A percentile compares a stretch with the other conserved stretches of the same genome.
These are phyloP conservation scores for Kodamaea leandrae DNA, from an alignment of 805 yeast species.

Conservation along the genomic window DNA sequence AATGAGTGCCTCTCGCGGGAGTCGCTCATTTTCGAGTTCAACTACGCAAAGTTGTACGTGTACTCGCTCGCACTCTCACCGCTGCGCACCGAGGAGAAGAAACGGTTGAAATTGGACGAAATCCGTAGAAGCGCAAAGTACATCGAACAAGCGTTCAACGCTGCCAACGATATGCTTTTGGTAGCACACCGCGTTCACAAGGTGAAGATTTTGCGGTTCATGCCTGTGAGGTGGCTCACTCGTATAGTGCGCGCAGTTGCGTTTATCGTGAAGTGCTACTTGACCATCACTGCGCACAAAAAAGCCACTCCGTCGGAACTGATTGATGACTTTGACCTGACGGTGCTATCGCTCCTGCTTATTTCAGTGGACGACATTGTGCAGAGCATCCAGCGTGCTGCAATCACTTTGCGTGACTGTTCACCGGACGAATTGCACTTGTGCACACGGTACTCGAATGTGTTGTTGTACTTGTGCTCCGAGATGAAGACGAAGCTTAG, in stretches of 20 bases:
- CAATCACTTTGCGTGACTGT: constrained; percentile 72
- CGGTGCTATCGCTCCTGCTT: constrained; percentile 56
- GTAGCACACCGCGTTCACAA: constrained; percentile 70
- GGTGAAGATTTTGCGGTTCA: constrained; percentile 60
- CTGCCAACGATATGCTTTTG: constrained; percentile 76
- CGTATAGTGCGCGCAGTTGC: constrained; percentile 86
- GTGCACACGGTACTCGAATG: constrained; percentile 75
- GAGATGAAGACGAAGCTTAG: constrained; percentile 59
- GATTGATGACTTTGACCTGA: constrained; percentile 39
- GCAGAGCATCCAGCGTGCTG: constrained; percentile 64
- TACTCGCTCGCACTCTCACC: constrained; percentile 75
- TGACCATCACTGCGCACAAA: constrained; percentile 56
- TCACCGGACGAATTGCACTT: constrained; percentile 88
- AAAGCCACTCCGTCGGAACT: constrained; percentile 17
- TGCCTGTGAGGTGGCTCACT: constrained; percentile 93
- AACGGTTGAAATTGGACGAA: constrained; percentile 57
- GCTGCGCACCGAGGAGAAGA: constrained; percentile 16
- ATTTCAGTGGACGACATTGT: constrained; percentile 72
- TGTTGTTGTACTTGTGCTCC: constrained; percentile 70
- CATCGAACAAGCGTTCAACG: constrained; percentile 75
- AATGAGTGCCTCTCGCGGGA: constrained; percentile 57
- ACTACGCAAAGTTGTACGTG: constrained; percentile 79
- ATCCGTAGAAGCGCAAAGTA: constrained; percentile 70
- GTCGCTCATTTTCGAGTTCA: constrained; percentile 74
- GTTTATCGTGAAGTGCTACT: constrained; percentile 80